phyloP scores from a whole-genome alignment of 2,329 filamentous ascomycete species.

The Epichloe gansuensis region DNA sequence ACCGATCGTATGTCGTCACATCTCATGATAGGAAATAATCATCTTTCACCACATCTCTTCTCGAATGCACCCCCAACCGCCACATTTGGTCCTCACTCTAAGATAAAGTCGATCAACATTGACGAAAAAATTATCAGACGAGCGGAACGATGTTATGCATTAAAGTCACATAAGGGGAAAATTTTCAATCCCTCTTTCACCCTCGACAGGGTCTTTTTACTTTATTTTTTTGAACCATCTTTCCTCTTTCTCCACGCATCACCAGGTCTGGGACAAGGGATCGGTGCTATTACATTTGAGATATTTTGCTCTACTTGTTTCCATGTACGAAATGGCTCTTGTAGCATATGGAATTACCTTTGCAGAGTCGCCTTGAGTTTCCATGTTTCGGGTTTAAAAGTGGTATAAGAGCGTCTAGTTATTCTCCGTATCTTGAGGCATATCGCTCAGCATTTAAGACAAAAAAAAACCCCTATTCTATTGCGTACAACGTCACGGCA shows the following conservation, averaged over 20 bases:
- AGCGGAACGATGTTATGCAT: background rate
- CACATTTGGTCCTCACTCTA: background rate
- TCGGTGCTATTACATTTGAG: background rate
- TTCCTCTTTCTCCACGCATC: background rate
- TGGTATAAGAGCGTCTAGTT: too few species aligned
- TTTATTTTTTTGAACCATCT: background rate
- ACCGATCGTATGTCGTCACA: slow-evolving; percentile 4
- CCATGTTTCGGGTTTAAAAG: too few species aligned
- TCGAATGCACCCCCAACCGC: background rate
- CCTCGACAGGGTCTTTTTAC: background rate
- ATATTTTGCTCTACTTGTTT: background rate
- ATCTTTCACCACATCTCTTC: background rate
- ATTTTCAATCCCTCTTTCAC: background rate
- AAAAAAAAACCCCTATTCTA: too few species aligned
- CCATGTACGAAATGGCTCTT: background rate
- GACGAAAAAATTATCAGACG: background rate
- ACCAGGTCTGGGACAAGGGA: background rate
- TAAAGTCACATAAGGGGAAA: background rate
- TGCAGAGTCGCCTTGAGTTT: background rate
- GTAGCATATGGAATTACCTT: background rate
- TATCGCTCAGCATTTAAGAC: too few species aligned
- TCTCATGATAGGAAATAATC: background rate
- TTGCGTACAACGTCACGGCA: too few species aligned
- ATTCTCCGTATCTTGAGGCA: too few species aligned
- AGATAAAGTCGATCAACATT: background rate